phyloP scores from a whole-genome alignment of 352 stramenopile genomes.

The Phytopythium boreale region DNA sequence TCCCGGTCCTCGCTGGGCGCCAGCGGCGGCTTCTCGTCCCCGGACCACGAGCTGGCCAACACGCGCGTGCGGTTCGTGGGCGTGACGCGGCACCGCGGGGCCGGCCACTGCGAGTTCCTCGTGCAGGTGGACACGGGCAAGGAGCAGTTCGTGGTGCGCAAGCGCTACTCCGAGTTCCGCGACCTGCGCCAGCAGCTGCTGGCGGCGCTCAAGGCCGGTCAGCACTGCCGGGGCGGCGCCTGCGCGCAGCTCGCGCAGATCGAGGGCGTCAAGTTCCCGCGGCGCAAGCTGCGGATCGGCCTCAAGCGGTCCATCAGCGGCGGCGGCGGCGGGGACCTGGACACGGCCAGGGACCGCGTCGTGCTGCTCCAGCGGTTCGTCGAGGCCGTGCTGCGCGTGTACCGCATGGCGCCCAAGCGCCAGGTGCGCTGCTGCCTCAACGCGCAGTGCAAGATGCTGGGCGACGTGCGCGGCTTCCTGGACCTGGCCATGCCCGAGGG shows the following conservation, averaged over 20 bases:
- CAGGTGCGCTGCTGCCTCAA: slow-evolving; percentile 62
- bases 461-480: slow-evolving; percentile 47
- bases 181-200: slow-evolving; percentile 52
- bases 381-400: slow-evolving; percentile 45
- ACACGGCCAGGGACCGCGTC: slow-evolving; percentile 34
- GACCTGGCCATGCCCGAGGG: slow-evolving; percentile 20
- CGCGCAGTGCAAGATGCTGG: slow-evolving; percentile 38
- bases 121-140: slow-evolving; percentile 52
- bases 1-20: slow-evolving; percentile 16
- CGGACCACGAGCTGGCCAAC: slow-evolving; percentile 33
- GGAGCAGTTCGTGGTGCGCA: slow-evolving; percentile 53
- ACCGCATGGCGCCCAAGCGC: slow-evolving; percentile 38
- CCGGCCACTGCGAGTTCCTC: slow-evolving; percentile 48
- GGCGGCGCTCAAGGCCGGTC: slow-evolving; percentile 10
- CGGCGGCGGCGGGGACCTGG: slow-evolving; percentile 15
- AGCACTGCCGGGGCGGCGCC: slow-evolving; percentile 35
- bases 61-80: slow-evolving; percentile 43
- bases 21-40: slow-evolving; percentile 10
- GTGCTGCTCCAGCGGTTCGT: slow-evolving; percentile 49
- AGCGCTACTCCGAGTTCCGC: slow-evolving; percentile 74
- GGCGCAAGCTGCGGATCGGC: slow-evolving; percentile 29
- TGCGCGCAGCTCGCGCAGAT: slow-evolving; percentile 44
- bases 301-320: slow-evolving; percentile 8
- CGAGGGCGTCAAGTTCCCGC: slow-evolving; percentile 49
- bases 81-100: slow-evolving; percentile 23